Percentiles rank a stretch among this genome's conserved stretches.
Evolutionary conservation across 257 asterid genomes (phyloP).

Genomic region (Solanum habrochaites): DNA sequence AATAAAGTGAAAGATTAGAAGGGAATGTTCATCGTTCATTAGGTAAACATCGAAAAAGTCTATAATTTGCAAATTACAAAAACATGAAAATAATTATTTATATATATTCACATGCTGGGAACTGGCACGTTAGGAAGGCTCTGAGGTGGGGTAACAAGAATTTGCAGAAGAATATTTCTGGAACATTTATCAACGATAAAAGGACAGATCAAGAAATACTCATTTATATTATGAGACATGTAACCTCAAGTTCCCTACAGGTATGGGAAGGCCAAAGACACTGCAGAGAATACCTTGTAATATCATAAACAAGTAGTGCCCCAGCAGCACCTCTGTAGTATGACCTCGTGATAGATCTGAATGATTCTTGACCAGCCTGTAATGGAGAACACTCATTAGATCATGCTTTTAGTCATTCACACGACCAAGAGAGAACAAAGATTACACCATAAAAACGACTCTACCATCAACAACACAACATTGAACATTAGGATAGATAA

Average conservation of each 20-base stretch:
- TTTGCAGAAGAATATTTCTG: neutral
- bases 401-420: neutral
- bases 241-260: neutral
- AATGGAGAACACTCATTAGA: neutral
- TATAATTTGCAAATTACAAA: neutral
- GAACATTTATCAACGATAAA: neutral
- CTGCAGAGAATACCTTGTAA: conserved; percentile 44
- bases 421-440: neutral
- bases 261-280: neutral
- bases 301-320: conserved; percentile 77
- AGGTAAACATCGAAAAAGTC: neutral
- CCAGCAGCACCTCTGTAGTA: conserved; percentile 93
- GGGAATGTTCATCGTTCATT: neutral
- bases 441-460: neutral
- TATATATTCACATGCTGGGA: neutral
- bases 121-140: too few species aligned
- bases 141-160: neutral
- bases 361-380: conserved; percentile 84
- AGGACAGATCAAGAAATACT: neutral
- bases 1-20: neutral
- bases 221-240: neutral
- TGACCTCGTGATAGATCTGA: conserved; percentile 66
- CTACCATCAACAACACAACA: neutral
- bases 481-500: neutral
- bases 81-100: neutral